These are phyloP conservation scores for Pinus tabuliformis DNA, from an alignment of 75 land plant genomes.

Conservation along the genomic window DNA sequence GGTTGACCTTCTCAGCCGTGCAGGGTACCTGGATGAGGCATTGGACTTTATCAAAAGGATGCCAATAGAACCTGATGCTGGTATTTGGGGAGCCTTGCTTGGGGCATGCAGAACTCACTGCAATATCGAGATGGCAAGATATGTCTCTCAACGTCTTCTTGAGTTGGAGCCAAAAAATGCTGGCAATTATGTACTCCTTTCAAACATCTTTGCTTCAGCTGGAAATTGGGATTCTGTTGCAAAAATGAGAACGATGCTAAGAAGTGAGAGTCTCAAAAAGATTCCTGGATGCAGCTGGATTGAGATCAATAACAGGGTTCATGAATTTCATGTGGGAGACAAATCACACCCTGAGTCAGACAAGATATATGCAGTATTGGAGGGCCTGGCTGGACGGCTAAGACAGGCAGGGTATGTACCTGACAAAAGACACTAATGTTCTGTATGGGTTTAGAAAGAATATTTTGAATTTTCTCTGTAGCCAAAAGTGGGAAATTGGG, in stretches of 20 bases:
- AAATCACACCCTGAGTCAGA: constrained; percentile 47
- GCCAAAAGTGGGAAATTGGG: constrained; percentile 66
- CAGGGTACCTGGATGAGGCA: constrained; percentile 58
- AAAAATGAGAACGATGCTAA: constrained; percentile 41
- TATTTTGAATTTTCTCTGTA: constrained; percentile 17
- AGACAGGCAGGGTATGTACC: constrained; percentile 52
- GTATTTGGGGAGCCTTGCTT: constrained; percentile 59
- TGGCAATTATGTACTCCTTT: constrained; percentile 54
- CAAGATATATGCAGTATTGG: constrained; percentile 43
- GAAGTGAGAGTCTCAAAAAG: constrained; percentile 32
- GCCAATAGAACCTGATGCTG: constrained; percentile 46
- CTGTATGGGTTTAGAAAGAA: constrained; percentile 38
- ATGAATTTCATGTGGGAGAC: constrained; percentile 48
- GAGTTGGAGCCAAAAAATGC: constrained; percentile 58
- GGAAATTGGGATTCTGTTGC: constrained; percentile 56
- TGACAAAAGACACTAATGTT: constrained; percentile 34
- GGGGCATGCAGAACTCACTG: constrained; percentile 62
- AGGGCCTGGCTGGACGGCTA: constrained; percentile 35
- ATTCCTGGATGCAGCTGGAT: constrained; percentile 62
- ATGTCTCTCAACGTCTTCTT: constrained; percentile 37
- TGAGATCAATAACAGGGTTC: constrained; percentile 44
- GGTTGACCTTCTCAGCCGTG: constrained; percentile 73
- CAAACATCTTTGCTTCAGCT: constrained; percentile 53
- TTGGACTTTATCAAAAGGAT: constrained; percentile 41
- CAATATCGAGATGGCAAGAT: constrained; percentile 55